Conservation (phyloP, 1,284 basidiomycete species). For the Afroboletus lepidellus region DNA sequence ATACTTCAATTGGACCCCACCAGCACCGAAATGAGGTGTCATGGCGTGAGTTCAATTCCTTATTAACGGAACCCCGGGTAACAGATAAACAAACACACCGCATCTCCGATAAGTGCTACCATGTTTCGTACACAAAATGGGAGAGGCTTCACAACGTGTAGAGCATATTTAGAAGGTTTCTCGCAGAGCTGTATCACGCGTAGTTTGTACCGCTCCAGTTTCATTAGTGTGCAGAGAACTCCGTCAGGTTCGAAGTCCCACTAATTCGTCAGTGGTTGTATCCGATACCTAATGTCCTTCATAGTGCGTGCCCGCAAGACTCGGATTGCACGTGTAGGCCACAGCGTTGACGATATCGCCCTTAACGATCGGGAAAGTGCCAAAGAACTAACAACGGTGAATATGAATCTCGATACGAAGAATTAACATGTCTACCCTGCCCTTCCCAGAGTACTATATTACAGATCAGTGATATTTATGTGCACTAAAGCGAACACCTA, state of each 20-base stretch:
- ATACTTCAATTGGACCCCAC: conserved; percentile 33
- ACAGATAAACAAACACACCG: conserved; percentile 27
- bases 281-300: conserved; percentile 38
- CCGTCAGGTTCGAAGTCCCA: conserved; percentile 44
- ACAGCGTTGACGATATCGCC: conserved; percentile 45
- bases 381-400: conserved; percentile 34
- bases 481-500: background rate
- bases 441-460: conserved; percentile 14
- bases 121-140: conserved; percentile 32
- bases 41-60: conserved; percentile 24
- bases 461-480: conserved; percentile 7
- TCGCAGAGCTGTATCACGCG: conserved; percentile 16
- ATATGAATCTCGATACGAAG: background rate
- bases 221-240: background rate
- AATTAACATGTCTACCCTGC: conserved; percentile 4
- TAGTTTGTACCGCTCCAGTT: background rate
- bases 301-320: conserved; percentile 34
- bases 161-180: conserved; percentile 27
- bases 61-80: background rate
- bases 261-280: conserved; percentile 29
- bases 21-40: conserved; percentile 29
- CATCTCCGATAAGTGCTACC: conserved; percentile 38
- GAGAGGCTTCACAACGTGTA: conserved; percentile 34
- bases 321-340: conserved; percentile 36
- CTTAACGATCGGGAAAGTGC: conserved; percentile 44